phyloP scores from a whole-genome alignment of 139 green algal genomes.

The Asterochloris erici region DNA sequence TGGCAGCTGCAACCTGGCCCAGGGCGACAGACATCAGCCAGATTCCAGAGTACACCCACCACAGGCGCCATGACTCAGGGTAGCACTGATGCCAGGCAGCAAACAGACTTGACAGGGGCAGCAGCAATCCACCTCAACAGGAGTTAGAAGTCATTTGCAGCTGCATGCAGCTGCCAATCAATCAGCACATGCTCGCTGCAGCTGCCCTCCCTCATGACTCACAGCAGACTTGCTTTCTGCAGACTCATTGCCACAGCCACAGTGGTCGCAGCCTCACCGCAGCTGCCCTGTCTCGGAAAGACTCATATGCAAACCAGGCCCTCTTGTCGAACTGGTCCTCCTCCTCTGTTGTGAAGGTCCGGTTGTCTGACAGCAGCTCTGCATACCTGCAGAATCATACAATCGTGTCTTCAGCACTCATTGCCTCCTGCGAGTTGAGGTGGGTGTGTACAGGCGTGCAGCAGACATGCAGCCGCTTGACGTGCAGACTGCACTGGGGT shows the following conservation, averaged over 20 bases:
- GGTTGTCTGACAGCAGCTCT: conserved; percentile 71
- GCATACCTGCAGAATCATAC: conserved; percentile 60
- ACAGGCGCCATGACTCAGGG: no score
- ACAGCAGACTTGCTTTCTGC: neutral
- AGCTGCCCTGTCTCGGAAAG: conserved; percentile 84
- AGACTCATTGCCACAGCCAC: neutral
- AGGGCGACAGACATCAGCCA: no score
- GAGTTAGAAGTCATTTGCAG: neutral
- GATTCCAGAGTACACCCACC: no score
- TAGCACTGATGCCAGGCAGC: no score
- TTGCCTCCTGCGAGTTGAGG: no score
- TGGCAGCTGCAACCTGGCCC: neutral
- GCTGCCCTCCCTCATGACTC: neutral
- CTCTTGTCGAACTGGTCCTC: conserved; percentile 65
- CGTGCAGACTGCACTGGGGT: no score
- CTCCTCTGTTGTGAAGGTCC: conserved; percentile 82
- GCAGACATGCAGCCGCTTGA: no score
- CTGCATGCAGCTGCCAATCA: neutral
- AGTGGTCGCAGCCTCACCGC: neutral
- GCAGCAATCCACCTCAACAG: neutral
- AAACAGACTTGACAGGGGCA: neutral
- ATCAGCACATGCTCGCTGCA: neutral
- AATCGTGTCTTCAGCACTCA: no score
- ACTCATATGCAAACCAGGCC: conserved; percentile 78
- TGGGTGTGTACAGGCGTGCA: no score